A percentile compares a stretch with the other conserved stretches of the same genome.
Evolutionary conservation across 208 protist species (phyloP).

Genomic region (Zelonia costaricensis): DNA sequence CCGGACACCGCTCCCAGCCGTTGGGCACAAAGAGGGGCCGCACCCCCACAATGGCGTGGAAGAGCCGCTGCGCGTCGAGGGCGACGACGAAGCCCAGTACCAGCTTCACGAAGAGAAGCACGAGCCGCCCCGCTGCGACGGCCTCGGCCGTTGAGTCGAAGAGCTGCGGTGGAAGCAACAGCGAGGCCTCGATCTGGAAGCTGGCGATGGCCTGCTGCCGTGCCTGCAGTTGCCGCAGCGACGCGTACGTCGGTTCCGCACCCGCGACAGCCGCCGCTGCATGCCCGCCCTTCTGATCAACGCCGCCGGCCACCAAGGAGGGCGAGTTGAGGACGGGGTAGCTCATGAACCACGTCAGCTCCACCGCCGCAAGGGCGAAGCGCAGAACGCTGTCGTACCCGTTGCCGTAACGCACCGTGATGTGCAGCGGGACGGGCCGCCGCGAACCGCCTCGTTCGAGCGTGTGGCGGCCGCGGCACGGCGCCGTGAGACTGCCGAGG

Average conservation of each 20-base stretch:
- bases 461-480: slow-evolving; percentile 7
- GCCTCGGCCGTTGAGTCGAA: slow-evolving; percentile 19
- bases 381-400: slow-evolving; percentile 56
- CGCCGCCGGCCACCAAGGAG: too few species aligned
- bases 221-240: slow-evolving; percentile 21
- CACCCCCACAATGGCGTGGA: slow-evolving; percentile 66
- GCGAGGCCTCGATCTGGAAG: slow-evolving; percentile 29
- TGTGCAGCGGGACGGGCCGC: slow-evolving; percentile 24
- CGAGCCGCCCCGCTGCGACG: slow-evolving; percentile 13
- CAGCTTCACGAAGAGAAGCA: slow-evolving; percentile 37
- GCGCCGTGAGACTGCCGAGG: slow-evolving; percentile 20
- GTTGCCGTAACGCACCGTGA: slow-evolving; percentile 44
- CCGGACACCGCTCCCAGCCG: slow-evolving; percentile 58
- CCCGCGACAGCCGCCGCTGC: not conserved
- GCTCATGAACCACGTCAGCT: slow-evolving; percentile 56
- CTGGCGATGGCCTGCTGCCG: slow-evolving; percentile 29
- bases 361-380: slow-evolving; percentile 35
- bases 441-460: slow-evolving; percentile 20
- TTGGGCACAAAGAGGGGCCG: slow-evolving; percentile 57
- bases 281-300: slow-evolving; percentile 15
- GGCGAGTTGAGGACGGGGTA: slow-evolving; percentile 27
- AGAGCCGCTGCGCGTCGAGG: slow-evolving; percentile 55
- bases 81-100: slow-evolving; percentile 41
- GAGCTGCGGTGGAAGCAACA: slow-evolving; percentile 30
- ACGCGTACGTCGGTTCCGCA: slow-evolving; percentile 25